phyloP scores from a whole-genome alignment of 495 filamentous ascomycete species.

The Cenococcum geophilum region DNA sequence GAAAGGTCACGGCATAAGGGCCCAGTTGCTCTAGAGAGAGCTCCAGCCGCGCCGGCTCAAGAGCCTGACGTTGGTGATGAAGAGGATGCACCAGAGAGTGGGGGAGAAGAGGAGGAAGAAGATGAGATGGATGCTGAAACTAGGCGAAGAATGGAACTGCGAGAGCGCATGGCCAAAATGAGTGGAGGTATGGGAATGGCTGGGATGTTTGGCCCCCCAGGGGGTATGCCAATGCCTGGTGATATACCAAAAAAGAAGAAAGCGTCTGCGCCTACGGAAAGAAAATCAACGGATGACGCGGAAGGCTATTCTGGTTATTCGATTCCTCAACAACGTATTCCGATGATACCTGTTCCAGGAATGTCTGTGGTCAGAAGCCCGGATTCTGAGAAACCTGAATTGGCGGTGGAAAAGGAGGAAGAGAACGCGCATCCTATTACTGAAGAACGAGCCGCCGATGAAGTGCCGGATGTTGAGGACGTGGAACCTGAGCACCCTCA shows the following conservation, averaged over 20 bases:
- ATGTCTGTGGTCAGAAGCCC: constrained; percentile 46
- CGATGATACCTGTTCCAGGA: constrained; percentile 70
- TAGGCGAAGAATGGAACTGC: constrained; percentile 76
- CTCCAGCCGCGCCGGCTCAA: constrained; percentile 22
- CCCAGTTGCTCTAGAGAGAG: constrained; percentile 13
- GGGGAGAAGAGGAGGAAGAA: constrained; percentile 65
- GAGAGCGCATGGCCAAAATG: constrained; percentile 96
- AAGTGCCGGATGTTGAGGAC: constrained; percentile 61
- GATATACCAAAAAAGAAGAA: constrained; percentile 62
- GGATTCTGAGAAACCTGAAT: constrained; percentile 37
- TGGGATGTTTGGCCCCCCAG: constrained; percentile 82
- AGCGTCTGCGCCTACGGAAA: constrained; percentile 37
- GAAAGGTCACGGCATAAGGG: constrained; percentile 38
- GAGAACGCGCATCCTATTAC: constrained; percentile 24
- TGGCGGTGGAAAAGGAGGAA: constrained; percentile 35
- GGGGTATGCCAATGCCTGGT: constrained; percentile 58
- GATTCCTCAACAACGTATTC: constrained; percentile 59
- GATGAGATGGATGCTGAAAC: constrained; percentile 91
- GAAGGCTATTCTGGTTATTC: constrained; percentile 37
- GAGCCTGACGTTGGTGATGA: constrained; percentile 38
- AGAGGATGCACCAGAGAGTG: constrained; percentile 49
- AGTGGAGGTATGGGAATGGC: constrained; percentile 97
- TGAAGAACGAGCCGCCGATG: constrained; percentile 40
- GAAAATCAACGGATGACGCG: constrained; percentile 45
- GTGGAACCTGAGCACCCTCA: constrained; percentile 42